Percentiles rank a stretch among this genome's conserved stretches.
These are phyloP conservation scores for Puccinia coronata DNA, from an alignment of 1,284 basidiomycete species.

Conservation along the genomic window DNA sequence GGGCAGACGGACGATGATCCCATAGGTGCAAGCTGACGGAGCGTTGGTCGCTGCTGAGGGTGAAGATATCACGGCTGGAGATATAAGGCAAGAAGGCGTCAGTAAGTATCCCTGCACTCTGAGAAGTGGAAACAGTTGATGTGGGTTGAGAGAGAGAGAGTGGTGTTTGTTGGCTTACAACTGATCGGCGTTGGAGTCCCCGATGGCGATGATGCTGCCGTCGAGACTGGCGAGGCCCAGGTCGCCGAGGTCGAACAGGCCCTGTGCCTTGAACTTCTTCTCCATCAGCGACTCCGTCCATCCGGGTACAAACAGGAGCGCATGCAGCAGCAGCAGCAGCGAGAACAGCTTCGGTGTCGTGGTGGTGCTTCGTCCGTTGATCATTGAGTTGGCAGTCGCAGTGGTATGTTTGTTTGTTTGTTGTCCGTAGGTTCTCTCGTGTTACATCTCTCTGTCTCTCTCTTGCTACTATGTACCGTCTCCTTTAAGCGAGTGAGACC, in stretches of 20 bases:
- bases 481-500: too few species aligned
- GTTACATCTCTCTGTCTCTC: too few species aligned
- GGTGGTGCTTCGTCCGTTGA: too few species aligned
- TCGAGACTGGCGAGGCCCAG: conserved; percentile 71
- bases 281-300: too few species aligned
- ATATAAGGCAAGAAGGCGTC: conserved; percentile 11
- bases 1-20: conserved; percentile 69
- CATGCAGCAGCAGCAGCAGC: too few species aligned
- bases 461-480: too few species aligned
- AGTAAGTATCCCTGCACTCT: too few species aligned
- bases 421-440: too few species aligned
- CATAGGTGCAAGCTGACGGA: conserved; percentile 76
- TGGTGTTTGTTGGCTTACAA: conserved; percentile 66
- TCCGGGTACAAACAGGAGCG: too few species aligned
- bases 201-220: conserved; percentile 78
- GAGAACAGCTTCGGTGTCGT: too few species aligned
- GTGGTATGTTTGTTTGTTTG: too few species aligned
- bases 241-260: conserved; percentile 75
- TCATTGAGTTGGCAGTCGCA: too few species aligned
- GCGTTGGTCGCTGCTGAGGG: conserved; percentile 71
- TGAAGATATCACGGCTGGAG: conserved; percentile 75
- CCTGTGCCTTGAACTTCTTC: conserved; percentile 67
- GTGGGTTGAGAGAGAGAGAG: conserved; percentile 4
- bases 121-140: neutral
- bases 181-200: conserved; percentile 93